Base-by-base conservation (phyloP, 1,284 basidiomycete species). In the Macrocystidia cucumis region DNA sequence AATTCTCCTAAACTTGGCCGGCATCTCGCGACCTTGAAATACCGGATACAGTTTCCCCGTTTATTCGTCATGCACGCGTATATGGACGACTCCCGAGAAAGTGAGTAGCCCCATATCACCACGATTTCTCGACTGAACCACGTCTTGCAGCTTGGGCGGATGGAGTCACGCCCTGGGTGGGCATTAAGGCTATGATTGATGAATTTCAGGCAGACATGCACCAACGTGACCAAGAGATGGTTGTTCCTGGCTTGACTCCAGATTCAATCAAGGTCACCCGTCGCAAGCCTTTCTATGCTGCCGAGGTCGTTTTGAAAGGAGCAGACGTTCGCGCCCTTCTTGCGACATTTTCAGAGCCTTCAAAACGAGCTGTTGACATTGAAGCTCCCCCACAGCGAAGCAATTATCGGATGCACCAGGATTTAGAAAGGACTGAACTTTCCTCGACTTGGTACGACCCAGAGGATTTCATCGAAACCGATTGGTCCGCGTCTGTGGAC, bases 241-340 rank as follows among this genome's bases (percentile, higher is more conserved):
- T 70, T 1, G 67, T 73, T 4, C 61, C 67, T 9, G 73, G 69
- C 4, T 57, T 61, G 34, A 49, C 64, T 36, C 65, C 68, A 4
- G 58, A 67, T 25, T 65, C 65, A 8, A 63, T 61, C 16, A 82
- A 82, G 54, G 65, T 69, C 2, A 60, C 76, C 11, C 69, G 76
- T 14, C 85, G 87, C 59, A 97, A 96, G 55, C 79, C 87, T 1
- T 91, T 98, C 61, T 91, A 92, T 51, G 86, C 90, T n/a, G 86
- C 85, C 21, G 91, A 97, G 58, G 74, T 95, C 5, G 75, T 90
- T 22, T 63, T 91, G 48, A 80, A 80, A 50, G 74, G 78, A 5
- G 61, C 95, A 24, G 83, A 91, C 40, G 62, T 97, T 29, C 84
- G 87, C 38, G 78, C 85, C 3, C 57, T 97, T 41, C 64, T 83